phyloP scores from a whole-genome alignment of 768 basidiomycete species.

The Galerina marginata region DNA sequence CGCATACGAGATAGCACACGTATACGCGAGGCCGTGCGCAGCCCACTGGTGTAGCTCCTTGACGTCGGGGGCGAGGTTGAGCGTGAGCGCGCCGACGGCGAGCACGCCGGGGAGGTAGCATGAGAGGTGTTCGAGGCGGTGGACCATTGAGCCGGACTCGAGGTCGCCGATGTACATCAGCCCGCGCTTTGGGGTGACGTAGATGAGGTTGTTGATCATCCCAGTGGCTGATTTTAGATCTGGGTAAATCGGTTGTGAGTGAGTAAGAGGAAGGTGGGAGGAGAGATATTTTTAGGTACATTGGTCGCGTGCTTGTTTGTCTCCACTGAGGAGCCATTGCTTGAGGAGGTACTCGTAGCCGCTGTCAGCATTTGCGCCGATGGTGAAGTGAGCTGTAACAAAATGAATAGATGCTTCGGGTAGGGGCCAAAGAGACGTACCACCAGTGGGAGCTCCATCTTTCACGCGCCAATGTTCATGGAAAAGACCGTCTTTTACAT shows the following conservation, averaged over 20 bases:
- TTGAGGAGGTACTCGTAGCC: conserved; percentile 75
- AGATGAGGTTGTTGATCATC: conserved; percentile 63
- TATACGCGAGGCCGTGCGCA: conserved; percentile 72
- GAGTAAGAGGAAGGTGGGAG: neutral
- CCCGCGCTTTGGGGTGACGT: conserved; percentile 57
- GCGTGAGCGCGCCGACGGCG: conserved; percentile 62
- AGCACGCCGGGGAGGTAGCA: conserved; percentile 74
- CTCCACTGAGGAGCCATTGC: conserved; percentile 61
- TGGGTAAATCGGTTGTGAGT: conserved; percentile 23
- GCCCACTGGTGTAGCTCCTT: conserved; percentile 68
- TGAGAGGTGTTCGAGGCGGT: conserved; percentile 67
- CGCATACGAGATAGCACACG: conserved; percentile 69
- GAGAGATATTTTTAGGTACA: conserved; percentile 44
- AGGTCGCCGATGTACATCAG: conserved; percentile 71
- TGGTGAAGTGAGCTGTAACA: conserved; percentile 46
- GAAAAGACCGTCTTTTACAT: conserved; percentile 40
- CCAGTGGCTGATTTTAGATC: conserved; percentile 57
- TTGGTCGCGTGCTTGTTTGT: conserved; percentile 51
- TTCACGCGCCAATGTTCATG: conserved; percentile 35
- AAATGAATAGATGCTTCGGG: neutral
- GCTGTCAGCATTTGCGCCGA: conserved; percentile 66
- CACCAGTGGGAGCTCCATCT: conserved; percentile 28
- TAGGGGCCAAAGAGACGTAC: conserved; percentile 22
- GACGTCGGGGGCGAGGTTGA: conserved; percentile 39
- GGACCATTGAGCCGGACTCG: conserved; percentile 36